These are phyloP conservation scores for Panaeolus papilionaceus DNA, from an alignment of 768 basidiomycete species.

Conservation along the genomic window DNA sequence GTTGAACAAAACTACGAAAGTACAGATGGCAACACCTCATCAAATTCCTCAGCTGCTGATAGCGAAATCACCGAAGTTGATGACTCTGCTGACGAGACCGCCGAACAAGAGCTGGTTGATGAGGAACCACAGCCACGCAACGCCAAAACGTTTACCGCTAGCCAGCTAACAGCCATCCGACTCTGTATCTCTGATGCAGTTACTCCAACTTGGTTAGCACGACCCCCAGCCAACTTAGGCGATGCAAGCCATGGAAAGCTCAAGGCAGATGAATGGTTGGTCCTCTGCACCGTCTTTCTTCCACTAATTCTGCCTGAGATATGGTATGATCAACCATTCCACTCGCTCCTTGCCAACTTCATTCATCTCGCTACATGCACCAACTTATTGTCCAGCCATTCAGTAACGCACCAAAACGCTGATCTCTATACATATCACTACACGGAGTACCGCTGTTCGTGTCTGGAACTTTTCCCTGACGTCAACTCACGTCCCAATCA, in stretches of 20 bases:
- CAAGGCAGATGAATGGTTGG: slow-evolving; percentile 44
- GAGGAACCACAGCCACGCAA: neutral
- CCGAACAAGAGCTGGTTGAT: slow-evolving; percentile 6
- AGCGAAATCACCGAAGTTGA: neutral
- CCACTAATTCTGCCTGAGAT: slow-evolving; percentile 19
- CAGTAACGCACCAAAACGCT: slow-evolving; percentile 6
- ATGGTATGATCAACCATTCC: slow-evolving; percentile 15
- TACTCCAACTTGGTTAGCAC: slow-evolving; percentile 34
- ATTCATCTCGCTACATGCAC: slow-evolving; percentile 16
- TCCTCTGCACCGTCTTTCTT: slow-evolving; percentile 37
- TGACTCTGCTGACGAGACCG: neutral
- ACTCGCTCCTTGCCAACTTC: slow-evolving; percentile 15
- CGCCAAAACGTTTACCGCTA: neutral
- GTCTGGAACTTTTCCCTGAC: slow-evolving; percentile 16
- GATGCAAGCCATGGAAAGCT: slow-evolving; percentile 32
- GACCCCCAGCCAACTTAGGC: slow-evolving; percentile 28
- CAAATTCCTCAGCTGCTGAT: neutral
- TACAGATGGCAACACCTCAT: neutral
- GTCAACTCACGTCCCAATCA: slow-evolving; percentile 18
- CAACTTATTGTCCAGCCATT: slow-evolving; percentile 14
- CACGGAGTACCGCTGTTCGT: slow-evolving; percentile 12
- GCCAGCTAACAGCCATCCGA: slow-evolving; percentile 5
- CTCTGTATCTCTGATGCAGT: slow-evolving; percentile 27
- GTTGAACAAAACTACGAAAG: neutral
- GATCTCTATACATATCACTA: slow-evolving; percentile 16